These are phyloP conservation scores for Tuber umbilicatum DNA, from an alignment of 495 filamentous ascomycete genomes.

Conservation along the genomic window DNA sequence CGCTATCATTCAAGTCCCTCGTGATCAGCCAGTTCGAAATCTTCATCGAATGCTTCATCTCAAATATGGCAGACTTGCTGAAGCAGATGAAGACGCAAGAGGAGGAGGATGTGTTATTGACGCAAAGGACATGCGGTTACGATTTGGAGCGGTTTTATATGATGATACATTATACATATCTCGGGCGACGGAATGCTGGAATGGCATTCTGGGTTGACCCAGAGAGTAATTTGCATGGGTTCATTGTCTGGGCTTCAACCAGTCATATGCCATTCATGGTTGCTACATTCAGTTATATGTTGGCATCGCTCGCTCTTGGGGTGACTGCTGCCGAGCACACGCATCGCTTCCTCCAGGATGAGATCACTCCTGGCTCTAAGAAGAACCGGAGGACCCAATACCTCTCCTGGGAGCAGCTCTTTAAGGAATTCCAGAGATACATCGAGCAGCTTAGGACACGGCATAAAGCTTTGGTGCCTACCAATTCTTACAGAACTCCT, in stretches of 20 bases:
- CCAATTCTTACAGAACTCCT: constrained; percentile 34
- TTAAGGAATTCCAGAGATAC: constrained; percentile 55
- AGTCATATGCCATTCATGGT: constrained; percentile 87
- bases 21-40: constrained; percentile 74
- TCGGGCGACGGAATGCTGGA: constrained; percentile 71
- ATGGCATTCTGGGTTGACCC: constrained; percentile 81
- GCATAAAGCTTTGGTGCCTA: constrained; percentile 30
- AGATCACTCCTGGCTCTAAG: constrained; percentile 62
- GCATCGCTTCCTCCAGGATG: constrained; percentile 83
- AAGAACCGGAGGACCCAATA: constrained; percentile 72
- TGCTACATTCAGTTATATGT: constrained; percentile 91
- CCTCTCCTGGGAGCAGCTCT: constrained; percentile 86
- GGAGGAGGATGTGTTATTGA: constrained; percentile 71
- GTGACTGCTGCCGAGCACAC: constrained; percentile 71
- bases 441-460: constrained; percentile 36
- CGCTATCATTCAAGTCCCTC: constrained; percentile 57
- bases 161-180: constrained; percentile 85
- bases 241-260: constrained; percentile 89
- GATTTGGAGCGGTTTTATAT: constrained; percentile 85
- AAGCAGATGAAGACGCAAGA: constrained; percentile 80
- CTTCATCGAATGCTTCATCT: constrained; percentile 83
- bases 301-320: constrained; percentile 74
- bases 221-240: constrained; percentile 85
- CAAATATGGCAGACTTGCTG: constrained; percentile 87
- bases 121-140: constrained; percentile 66